These are phyloP conservation scores for Chaetothyriales sp. DNA, from an alignment of 2,329 filamentous ascomycete species.

Conservation along the genomic window DNA sequence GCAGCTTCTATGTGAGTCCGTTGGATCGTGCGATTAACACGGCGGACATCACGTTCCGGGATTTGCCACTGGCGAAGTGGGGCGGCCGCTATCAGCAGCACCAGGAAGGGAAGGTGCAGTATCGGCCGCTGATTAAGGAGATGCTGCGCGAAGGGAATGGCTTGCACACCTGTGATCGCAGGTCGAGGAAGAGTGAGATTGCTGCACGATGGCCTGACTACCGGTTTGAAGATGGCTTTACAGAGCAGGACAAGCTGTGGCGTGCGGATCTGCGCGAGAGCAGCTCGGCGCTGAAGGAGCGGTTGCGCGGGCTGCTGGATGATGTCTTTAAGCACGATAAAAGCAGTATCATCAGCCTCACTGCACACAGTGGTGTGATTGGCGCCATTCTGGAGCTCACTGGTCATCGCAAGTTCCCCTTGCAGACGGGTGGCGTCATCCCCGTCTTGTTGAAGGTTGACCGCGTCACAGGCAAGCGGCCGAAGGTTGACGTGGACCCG, in stretches of 20 bases:
- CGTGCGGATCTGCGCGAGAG: conserved; percentile 36
- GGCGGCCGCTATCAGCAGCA: not conserved
- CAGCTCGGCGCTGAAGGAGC: conserved; percentile 32
- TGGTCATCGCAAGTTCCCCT: conserved; percentile 34
- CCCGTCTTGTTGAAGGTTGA: conserved; percentile 37
- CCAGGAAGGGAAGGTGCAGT: conserved; percentile 20
- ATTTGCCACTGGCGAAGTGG: conserved; percentile 25
- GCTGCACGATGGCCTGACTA: conserved; percentile 23
- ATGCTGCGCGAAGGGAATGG: conserved; percentile 46
- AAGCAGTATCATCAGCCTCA: conserved; percentile 40
- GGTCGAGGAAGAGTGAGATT: conserved; percentile 38
- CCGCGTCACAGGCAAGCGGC: not conserved
- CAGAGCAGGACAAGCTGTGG: conserved; percentile 43
- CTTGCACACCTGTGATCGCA: conserved; percentile 49
- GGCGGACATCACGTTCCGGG: conserved; percentile 38
- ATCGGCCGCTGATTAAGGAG: conserved; percentile 42
- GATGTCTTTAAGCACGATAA: conserved; percentile 39
- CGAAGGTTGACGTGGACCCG: not conserved
- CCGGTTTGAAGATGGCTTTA: conserved; percentile 43
- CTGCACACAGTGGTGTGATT: conserved; percentile 47
- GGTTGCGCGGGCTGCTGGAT: conserved; percentile 34
- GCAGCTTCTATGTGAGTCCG: conserved; percentile 45
- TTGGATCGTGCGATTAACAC: conserved; percentile 45
- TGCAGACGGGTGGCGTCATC: conserved; percentile 40
- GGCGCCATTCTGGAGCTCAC: conserved; percentile 36